Evolutionary conservation across 2,329 filamentous ascomycete genomes (phyloP).

Genomic region (Penicillium sp.): DNA sequence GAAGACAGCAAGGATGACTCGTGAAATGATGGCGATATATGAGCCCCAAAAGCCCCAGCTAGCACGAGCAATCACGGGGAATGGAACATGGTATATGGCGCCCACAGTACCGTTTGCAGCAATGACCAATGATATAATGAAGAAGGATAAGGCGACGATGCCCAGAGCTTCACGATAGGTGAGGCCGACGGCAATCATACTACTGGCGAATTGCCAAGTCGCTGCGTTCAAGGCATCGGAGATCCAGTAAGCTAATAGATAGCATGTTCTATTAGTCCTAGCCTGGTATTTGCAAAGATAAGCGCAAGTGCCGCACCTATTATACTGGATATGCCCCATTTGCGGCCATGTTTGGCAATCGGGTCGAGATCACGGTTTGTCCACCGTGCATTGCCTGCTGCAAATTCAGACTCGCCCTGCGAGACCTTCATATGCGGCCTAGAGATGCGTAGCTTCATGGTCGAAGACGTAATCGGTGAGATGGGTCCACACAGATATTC

Average conservation of each 20-base stretch:
- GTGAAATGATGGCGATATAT: conserved; percentile 55
- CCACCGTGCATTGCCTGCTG: conserved; percentile 45
- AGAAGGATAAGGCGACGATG: conserved; percentile 54
- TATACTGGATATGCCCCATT: conserved; percentile 50
- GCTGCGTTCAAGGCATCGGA: conserved; percentile 54
- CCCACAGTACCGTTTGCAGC: conserved; percentile 59
- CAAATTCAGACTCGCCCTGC: conserved; percentile 49
- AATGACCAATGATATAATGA: conserved; percentile 60
- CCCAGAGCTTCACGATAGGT: conserved; percentile 53
- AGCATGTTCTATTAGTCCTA: not conserved
- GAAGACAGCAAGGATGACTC: conserved; percentile 57
- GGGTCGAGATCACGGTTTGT: conserved; percentile 54
- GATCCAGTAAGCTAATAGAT: conserved; percentile 50
- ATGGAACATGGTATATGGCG: conserved; percentile 54
- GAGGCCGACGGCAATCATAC: conserved; percentile 53
- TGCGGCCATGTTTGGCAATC: conserved; percentile 44
- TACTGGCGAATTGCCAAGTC: conserved; percentile 56
- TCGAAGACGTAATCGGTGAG: not conserved
- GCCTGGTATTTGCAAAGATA: not conserved
- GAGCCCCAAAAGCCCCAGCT: conserved; percentile 60
- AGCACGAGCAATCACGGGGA: conserved; percentile 57
- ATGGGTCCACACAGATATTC: not conserved
- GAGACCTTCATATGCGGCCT: conserved; percentile 46
- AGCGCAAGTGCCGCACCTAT: conserved; percentile 28
- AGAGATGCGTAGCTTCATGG: conserved; percentile 30